Base-by-base conservation (phyloP, 179 eudicot genomes). In the Pouteria campechiana region DNA sequence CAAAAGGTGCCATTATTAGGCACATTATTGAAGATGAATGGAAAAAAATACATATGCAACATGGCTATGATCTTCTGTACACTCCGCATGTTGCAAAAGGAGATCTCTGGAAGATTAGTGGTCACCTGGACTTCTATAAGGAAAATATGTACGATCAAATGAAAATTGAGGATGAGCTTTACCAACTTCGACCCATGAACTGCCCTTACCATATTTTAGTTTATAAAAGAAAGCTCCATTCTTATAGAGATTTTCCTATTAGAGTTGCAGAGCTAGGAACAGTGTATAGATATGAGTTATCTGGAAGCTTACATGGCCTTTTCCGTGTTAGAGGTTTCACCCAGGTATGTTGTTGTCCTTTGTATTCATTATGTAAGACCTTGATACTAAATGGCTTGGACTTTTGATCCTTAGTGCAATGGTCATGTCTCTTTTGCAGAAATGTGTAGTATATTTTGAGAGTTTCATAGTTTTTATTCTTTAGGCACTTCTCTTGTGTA, bases 181-280 rank as follows among this genome's bases (percentile, higher is more conserved):
- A 86, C 67, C 98, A 90, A 76, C 94, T 90, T 53, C 87, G 98
- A 15, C 98, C 98, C 22, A 90, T 90, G 98, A 90, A 90, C 55
- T 90, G 98, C 65, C 98, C 98, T 39, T 90, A 90, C 68, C 98
- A 90, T 61, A 82, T 90, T 54, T 63, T 90, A 59, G 70, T 86
- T 19, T 90, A 90, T 65, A 79, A 90, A 63, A 61, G 96, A 58
- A 79, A 75, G 65, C 58, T 55, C 52, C 94, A 90, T 54, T 82
- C 98, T 16, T 90, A 90, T 59, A 69, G 96, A 47, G 96, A 90
- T 58, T 77, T 90, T 32, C 98, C 98, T 17, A 71, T 90, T 41
- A 71, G 88, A 63, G 90, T 90, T 55, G 96, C 98, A 2, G 98
- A 90, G 70, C 79, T 90, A 32, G 98, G 98, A 60, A 90, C 98